Conservation (phyloP, 2,329 filamentous ascomycete genomes). For the Aspergillus hiratsukae region DNA sequence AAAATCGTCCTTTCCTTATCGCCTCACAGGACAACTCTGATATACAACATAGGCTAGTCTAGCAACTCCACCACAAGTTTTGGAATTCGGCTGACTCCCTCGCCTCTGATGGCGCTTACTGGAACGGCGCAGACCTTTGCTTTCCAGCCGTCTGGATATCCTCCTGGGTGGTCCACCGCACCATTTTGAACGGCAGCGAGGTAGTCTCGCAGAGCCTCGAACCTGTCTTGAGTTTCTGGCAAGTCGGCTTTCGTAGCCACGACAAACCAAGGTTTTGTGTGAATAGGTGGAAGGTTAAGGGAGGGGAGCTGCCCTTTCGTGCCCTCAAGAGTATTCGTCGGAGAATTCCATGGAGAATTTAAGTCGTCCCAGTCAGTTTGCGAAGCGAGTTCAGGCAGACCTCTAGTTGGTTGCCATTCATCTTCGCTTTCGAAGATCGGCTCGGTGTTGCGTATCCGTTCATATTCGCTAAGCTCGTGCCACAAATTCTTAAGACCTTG, state of each 20-base stretch:
- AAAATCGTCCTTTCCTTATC: background rate
- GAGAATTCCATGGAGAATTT: background rate
- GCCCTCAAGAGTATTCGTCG: conserved; percentile 3
- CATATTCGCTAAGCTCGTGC: conserved; percentile 86
- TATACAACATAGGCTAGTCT: conserved; percentile 26
- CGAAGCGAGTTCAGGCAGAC: conserved; percentile 19
- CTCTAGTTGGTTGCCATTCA: conserved; percentile 43
- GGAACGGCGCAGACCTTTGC: conserved; percentile 63
- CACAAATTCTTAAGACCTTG: conserved; percentile 74
- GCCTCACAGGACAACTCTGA: too few relatives aligned
- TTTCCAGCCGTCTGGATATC: conserved; percentile 59
- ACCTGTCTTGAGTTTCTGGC: conserved; percentile 73
- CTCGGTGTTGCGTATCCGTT: conserved; percentile 71
- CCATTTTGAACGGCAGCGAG: conserved; percentile 62
- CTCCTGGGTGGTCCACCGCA: conserved; percentile 68
- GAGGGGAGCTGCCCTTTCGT: conserved; percentile 37
- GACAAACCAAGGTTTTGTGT: conserved; percentile 95
- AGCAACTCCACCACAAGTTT: conserved; percentile 40
- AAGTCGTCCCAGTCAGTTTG: conserved; percentile 1
- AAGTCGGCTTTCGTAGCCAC: conserved; percentile 91
- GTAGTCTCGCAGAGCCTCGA: conserved; percentile 64
- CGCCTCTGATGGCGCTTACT: conserved; percentile 81
- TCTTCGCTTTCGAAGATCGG: conserved; percentile 60
- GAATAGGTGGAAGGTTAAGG: conserved; percentile 63
- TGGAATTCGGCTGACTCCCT: conserved; percentile 64